Evolutionary conservation across 2,329 filamentous ascomycete species (phyloP).

Genomic region (Colletotrichum lentis): DNA sequence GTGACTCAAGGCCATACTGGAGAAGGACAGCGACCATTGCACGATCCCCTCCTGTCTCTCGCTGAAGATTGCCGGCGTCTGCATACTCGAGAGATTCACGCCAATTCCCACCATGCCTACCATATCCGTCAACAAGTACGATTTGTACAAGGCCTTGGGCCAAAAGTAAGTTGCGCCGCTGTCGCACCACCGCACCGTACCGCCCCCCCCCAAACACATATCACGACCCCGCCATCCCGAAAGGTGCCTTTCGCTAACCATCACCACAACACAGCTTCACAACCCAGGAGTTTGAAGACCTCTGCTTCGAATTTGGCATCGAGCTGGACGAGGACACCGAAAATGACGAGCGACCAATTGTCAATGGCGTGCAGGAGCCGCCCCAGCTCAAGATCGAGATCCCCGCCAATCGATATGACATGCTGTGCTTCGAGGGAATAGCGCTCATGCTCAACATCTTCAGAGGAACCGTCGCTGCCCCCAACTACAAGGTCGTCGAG

Average conservation of each 20-base stretch:
- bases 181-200: constrained; percentile 9
- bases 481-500: constrained; percentile 79
- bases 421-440: constrained; percentile 98
- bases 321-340: constrained; percentile 97
- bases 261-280: constrained; percentile 74
- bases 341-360: constrained; percentile 74
- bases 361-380: constrained; percentile 82
- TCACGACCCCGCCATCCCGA: constrained; percentile 32
- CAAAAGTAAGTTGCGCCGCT: constrained; percentile 71
- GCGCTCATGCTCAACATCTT: constrained; percentile 96
- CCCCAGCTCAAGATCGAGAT: constrained; percentile 98
- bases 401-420: constrained; percentile 91
- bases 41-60: constrained; percentile 27
- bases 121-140: constrained; percentile 94
- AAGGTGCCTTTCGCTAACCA: constrained; percentile 34
- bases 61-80: constrained; percentile 27
- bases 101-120: constrained; percentile 77
- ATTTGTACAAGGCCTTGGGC: constrained; percentile 91
- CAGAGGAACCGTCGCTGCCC: constrained; percentile 76
- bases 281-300: constrained; percentile 92
- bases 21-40: constrained; percentile 32
- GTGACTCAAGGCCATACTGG: constrained; percentile 49
- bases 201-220: constrained; percentile 8
- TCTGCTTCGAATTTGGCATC: constrained; percentile 98
- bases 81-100: constrained; percentile 28